Conservation (phyloP, 2,329 filamentous ascomycete genomes). For the Neonectria sp. region DNA sequence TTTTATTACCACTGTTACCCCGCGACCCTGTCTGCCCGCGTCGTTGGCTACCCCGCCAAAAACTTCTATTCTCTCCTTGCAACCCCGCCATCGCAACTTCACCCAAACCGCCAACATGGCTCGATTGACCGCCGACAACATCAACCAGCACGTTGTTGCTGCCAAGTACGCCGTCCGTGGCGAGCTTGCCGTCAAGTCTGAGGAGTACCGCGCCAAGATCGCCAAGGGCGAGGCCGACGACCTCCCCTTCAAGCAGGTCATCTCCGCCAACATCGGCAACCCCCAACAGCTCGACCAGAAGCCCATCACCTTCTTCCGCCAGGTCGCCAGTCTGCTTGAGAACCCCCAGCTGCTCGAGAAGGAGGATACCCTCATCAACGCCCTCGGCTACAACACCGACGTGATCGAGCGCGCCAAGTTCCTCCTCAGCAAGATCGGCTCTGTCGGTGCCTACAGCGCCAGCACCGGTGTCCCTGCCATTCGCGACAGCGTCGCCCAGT, state of each 20-base stretch:
- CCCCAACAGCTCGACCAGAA: slow-evolving; percentile 99
- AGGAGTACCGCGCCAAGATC: slow-evolving; percentile 87
- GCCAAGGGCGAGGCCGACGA: slow-evolving; percentile 66
- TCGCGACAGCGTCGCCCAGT: slow-evolving; percentile 90
- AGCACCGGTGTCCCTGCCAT: slow-evolving; percentile 91
- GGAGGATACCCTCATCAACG: slow-evolving; percentile 81
- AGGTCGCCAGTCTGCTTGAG: slow-evolving; percentile 93
- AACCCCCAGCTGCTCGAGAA: slow-evolving; percentile 89
- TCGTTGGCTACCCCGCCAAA: slow-evolving; percentile 47
- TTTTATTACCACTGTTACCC: slow-evolving; percentile 45
- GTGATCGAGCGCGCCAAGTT: slow-evolving; percentile 87
- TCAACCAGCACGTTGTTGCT: slow-evolving; percentile 89
- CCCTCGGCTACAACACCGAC: slow-evolving; percentile 90
- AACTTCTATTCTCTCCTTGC: slow-evolving; percentile 33
- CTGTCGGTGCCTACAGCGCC: slow-evolving; percentile 96
- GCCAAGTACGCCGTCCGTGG: slow-evolving; percentile 98
- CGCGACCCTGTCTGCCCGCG: slow-evolving; percentile 43
- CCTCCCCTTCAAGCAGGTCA: slow-evolving; percentile 90
- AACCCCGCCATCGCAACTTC: slow-evolving; percentile 47
- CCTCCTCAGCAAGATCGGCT: slow-evolving; percentile 87
- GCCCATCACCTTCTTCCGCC: slow-evolving; percentile 98
- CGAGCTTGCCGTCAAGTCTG: slow-evolving; percentile 93
- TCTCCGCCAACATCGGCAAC: slow-evolving; percentile 99
- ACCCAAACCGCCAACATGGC: slow-evolving; percentile 54
- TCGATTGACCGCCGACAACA: slow-evolving; percentile 83